Percentiles rank a stretch among this genome's conserved stretches.
Evolutionary conservation across 23 red algal species (phyloP).

Genomic region (Gracilaria gracilis): DNA sequence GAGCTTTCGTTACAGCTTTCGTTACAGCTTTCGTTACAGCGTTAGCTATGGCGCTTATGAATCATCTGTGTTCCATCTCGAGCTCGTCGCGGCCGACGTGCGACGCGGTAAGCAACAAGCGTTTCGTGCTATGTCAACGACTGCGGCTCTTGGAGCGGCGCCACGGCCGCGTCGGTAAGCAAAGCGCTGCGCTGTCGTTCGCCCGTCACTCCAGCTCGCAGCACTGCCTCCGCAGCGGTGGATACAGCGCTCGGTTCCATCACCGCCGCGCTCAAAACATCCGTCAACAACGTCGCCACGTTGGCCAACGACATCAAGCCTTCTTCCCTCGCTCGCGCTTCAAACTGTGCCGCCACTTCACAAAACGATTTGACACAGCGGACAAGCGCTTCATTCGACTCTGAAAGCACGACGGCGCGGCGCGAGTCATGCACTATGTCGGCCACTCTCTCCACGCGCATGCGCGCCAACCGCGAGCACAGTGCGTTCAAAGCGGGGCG

Average conservation of each 20-base stretch:
- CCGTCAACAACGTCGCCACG: neutral
- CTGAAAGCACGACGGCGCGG: neutral
- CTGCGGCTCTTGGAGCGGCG: neutral
- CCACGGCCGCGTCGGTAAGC: neutral
- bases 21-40: too few species aligned
- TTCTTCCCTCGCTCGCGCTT: neutral
- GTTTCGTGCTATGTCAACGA: neutral
- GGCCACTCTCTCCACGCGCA: neutral
- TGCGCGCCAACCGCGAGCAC: neutral
- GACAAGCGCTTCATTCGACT: neutral
- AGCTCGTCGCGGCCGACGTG: neutral
- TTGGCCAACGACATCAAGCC: neutral
- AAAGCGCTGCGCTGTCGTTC: slow-evolving; percentile 3
- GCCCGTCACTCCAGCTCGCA: neutral
- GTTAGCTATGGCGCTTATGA: too few species aligned
- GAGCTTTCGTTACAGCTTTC: neutral
- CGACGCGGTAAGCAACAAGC: neutral
- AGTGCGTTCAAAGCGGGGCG: neutral
- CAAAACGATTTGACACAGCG: neutral
- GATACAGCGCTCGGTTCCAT: neutral
- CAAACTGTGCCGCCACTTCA: neutral
- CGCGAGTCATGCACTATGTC: neutral
- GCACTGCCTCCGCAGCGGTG: neutral
- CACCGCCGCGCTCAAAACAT: neutral
- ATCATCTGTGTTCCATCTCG: neutral